Conservation (phyloP, 176 grass and related monocot species). For the Tillandsia fasciculata region DNA sequence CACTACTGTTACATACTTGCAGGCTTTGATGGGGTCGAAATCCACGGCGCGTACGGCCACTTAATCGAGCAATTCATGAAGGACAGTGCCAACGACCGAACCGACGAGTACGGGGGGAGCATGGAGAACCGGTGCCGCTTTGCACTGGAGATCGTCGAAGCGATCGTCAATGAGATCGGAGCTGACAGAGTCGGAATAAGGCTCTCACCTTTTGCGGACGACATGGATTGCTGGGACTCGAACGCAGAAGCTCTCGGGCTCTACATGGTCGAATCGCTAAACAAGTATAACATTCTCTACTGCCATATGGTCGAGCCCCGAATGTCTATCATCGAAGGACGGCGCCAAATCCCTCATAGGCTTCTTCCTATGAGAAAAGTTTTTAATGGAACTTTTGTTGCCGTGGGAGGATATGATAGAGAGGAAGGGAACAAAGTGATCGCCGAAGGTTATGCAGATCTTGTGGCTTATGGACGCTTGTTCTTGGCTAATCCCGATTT, state of each 20-base stretch:
- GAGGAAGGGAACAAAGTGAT: slow-evolving; percentile 43
- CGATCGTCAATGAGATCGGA: neutral
- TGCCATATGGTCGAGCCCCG: slow-evolving; percentile 33
- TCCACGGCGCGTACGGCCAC: slow-evolving; percentile 7
- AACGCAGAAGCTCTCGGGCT: slow-evolving; percentile 23
- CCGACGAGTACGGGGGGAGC: slow-evolving; percentile 13
- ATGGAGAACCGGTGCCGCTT: slow-evolving; percentile 12
- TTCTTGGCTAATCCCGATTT: too few species aligned
- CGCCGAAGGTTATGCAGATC: slow-evolving; percentile 28
- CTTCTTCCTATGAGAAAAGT: slow-evolving; percentile 28
- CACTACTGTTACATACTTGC: neutral
- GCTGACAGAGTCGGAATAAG: neutral
- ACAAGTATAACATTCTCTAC: slow-evolving; percentile 26
- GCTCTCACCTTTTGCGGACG: slow-evolving; percentile 20
- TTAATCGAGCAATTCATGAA: slow-evolving; percentile 16
- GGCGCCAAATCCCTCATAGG: slow-evolving; percentile 17
- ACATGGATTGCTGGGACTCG: slow-evolving; percentile 34
- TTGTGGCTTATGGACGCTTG: slow-evolving; percentile 18
- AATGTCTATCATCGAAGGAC: slow-evolving; percentile 10
- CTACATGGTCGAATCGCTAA: slow-evolving; percentile 21
- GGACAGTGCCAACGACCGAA: slow-evolving; percentile 8
- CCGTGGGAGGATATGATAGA: slow-evolving; percentile 27
- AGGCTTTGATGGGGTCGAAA: slow-evolving; percentile 3
- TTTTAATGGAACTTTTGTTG: slow-evolving; percentile 29
- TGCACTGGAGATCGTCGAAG: neutral